phyloP scores from a whole-genome alignment of 2,329 filamentous ascomycete species.

The Mollisiaceae sp. region DNA sequence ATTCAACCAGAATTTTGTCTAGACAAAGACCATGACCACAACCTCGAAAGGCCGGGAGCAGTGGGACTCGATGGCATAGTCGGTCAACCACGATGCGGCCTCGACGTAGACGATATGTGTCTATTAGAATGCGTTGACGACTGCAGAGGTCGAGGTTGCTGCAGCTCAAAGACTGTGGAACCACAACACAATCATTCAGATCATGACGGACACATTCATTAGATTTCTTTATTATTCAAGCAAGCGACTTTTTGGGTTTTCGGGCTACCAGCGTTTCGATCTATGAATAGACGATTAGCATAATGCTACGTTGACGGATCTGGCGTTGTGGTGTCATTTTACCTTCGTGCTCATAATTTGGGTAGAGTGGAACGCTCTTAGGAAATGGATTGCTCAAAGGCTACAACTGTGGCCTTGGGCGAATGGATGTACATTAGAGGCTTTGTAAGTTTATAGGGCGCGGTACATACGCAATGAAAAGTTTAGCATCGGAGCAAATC shows the following conservation, averaged over 20 bases:
- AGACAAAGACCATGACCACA: slow-evolving; percentile 47
- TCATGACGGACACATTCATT: slow-evolving; percentile 42
- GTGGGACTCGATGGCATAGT: slow-evolving; percentile 38
- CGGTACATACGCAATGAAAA: background rate
- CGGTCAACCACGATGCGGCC: slow-evolving; percentile 34
- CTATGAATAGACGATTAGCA: slow-evolving; percentile 3
- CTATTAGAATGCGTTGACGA: slow-evolving; percentile 44
- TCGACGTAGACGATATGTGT: slow-evolving; percentile 40
- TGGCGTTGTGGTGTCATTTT: background rate
- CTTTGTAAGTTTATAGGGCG: slow-evolving; percentile 9
- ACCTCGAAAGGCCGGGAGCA: slow-evolving; percentile 22
- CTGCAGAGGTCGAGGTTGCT: slow-evolving; percentile 43
- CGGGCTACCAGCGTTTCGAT: background rate
- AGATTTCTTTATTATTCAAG: slow-evolving; percentile 25
- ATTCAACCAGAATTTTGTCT: slow-evolving; percentile 91
- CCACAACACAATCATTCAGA: slow-evolving; percentile 37
- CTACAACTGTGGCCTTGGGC: background rate
- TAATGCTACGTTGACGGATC: background rate
- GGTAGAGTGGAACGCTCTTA: background rate
- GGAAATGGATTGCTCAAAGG: background rate
- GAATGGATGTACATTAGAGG: slow-evolving; percentile 1
- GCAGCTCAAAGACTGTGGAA: slow-evolving; percentile 32
- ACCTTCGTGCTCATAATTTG: background rate
- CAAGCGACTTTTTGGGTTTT: background rate
- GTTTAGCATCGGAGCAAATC: background rate